Evolutionary conservation across 306 rosid species (phyloP).

Genomic region (Dryas alaskensis): DNA sequence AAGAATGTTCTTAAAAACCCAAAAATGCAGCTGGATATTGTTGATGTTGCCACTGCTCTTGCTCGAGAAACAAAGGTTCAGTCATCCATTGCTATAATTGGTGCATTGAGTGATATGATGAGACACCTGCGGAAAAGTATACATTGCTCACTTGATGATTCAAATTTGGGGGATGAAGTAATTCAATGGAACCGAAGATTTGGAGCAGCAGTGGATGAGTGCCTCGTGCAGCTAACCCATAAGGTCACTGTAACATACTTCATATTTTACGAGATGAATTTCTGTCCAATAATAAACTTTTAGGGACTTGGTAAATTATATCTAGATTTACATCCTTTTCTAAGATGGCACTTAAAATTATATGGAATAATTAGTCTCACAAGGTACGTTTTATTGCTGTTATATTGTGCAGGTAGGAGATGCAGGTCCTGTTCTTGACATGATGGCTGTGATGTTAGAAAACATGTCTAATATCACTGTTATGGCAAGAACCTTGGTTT

Average conservation of each 20-base stretch:
- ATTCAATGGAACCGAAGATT: slow-evolving; percentile 27
- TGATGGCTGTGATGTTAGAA: slow-evolving; percentile 35
- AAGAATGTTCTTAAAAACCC: slow-evolving; percentile 33
- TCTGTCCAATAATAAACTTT: neutral
- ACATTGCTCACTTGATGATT: slow-evolving; percentile 36
- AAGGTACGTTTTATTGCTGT: neutral
- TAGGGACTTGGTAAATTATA: neutral
- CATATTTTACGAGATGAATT: neutral
- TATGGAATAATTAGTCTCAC: neutral
- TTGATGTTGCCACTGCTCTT: slow-evolving; percentile 27
- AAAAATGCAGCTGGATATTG: slow-evolving; percentile 29
- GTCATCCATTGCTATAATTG: slow-evolving; percentile 48
- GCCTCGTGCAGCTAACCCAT: slow-evolving; percentile 29
- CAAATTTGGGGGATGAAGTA: slow-evolving; percentile 28
- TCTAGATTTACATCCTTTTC: neutral
- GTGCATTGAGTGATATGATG: slow-evolving; percentile 44
- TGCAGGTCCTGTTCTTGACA: slow-evolving; percentile 32
- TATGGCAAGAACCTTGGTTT: slow-evolving; percentile 36
- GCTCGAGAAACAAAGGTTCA: slow-evolving; percentile 26
- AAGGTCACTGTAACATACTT: slow-evolving; percentile 21
- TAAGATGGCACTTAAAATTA: neutral
- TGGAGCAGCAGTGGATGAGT: slow-evolving; percentile 25
- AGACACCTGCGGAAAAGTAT: slow-evolving; percentile 29
- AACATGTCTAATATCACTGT: slow-evolving; percentile 21
- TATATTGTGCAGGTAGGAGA: slow-evolving; percentile 23